These are phyloP conservation scores for Scytalidium lignicola DNA, from an alignment of 2,329 filamentous ascomycete genomes.

Conservation along the genomic window DNA sequence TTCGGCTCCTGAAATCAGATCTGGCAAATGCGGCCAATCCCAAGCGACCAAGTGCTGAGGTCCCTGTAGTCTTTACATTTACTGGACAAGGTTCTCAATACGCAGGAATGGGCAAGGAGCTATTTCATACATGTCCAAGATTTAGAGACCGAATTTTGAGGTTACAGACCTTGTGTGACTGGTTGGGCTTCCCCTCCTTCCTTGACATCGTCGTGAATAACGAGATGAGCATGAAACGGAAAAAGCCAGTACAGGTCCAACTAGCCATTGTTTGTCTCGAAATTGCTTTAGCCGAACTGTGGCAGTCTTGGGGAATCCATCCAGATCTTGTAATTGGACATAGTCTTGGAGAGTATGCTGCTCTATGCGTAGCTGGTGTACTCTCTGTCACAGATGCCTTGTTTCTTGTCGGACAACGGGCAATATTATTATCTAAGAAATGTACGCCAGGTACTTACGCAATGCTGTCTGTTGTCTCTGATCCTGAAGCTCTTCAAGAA, in stretches of 20 bases:
- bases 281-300: slow-evolving; percentile 49
- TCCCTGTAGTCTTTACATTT: slow-evolving; percentile 17
- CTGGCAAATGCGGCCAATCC: neutral
- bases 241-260: slow-evolving; percentile 46
- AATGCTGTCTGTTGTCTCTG: slow-evolving; percentile 51
- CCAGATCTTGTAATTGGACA: slow-evolving; percentile 54
- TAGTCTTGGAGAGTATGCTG: slow-evolving; percentile 69
- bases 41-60: slow-evolving; percentile 3
- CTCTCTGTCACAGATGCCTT: slow-evolving; percentile 65
- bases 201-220: slow-evolving; percentile 30
- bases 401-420: slow-evolving; percentile 63
- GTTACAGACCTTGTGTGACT: slow-evolving; percentile 2
- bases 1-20: neutral
- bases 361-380: slow-evolving; percentile 64
- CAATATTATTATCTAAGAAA: slow-evolving; percentile 56
- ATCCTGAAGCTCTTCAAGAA: slow-evolving; percentile 32
- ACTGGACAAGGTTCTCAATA: slow-evolving; percentile 31
- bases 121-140: slow-evolving; percentile 43
- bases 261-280: slow-evolving; percentile 47
- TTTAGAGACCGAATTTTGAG: slow-evolving; percentile 4
- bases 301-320: slow-evolving; percentile 48
- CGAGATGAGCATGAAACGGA: slow-evolving; percentile 29
- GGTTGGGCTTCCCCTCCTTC: slow-evolving; percentile 13
- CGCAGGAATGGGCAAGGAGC: slow-evolving; percentile 36
- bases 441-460: slow-evolving; percentile 64